phyloP scores from a whole-genome alignment of 73 alveolate species.

The Tetrahymena thermophila region DNA sequence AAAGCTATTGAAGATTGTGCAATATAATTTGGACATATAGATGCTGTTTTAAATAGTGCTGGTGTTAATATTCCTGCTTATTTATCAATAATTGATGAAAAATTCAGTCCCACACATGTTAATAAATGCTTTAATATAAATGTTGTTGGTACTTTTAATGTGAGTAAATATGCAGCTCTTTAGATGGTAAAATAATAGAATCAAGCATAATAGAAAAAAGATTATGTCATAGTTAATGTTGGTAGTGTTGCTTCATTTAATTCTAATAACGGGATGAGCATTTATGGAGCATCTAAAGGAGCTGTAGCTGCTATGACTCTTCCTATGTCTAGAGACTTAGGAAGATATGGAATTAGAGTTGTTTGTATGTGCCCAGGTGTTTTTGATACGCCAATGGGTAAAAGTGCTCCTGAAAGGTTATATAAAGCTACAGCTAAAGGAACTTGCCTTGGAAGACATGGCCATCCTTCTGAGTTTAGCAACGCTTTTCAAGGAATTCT shows the following conservation, averaged over 20 bases:
- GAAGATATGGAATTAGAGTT: conserved; percentile 75
- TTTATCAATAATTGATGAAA: conserved; percentile 30
- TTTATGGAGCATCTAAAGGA: conserved; percentile 89
- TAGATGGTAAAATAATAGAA: conserved; percentile 48
- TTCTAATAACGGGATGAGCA: conserved; percentile 75
- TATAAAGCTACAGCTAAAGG: conserved; percentile 33
- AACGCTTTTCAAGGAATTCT: neutral
- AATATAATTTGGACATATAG: conserved; percentile 53
- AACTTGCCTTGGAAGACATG: conserved; percentile 67
- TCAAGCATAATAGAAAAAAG: conserved; percentile 44
- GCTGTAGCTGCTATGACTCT: conserved; percentile 83
- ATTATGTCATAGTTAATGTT: conserved; percentile 75
- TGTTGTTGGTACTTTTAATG: conserved; percentile 78
- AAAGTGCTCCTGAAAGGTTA: conserved; percentile 41
- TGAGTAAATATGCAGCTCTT: conserved; percentile 59
- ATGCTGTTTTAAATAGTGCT: conserved; percentile 75
- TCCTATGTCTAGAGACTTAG: conserved; percentile 95
- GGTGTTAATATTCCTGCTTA: conserved; percentile 60
- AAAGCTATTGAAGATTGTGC: conserved; percentile 57
- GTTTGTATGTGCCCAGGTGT: conserved; percentile 80
- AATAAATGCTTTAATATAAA: conserved; percentile 58
- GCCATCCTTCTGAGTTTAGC: conserved; percentile 74
- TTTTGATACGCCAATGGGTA: conserved; percentile 66
- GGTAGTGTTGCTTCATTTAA: conserved; percentile 84
- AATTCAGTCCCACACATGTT: conserved; percentile 25